Percentiles rank a stretch among this genome's conserved stretches.
Conservation (phyloP, 345 rosid species). For the Litchi chinensis region DNA sequence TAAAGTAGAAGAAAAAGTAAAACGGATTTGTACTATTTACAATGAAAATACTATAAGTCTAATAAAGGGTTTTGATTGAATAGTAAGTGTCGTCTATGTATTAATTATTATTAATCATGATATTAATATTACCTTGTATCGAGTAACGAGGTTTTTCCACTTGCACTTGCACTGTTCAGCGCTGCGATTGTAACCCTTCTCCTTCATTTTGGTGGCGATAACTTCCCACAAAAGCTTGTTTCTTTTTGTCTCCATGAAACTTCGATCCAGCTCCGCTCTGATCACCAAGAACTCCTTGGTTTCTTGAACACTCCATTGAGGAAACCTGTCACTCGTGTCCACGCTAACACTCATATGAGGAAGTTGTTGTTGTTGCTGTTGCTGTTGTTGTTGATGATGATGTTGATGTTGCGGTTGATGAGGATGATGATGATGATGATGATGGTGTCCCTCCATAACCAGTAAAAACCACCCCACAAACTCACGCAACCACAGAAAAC, state of each 20-base stretch:
- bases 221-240: slow-evolving; percentile 95
- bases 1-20: neutral
- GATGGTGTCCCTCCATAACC: slow-evolving; percentile 66
- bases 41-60: neutral
- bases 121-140: slow-evolving; percentile 69
- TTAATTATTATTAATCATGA: neutral
- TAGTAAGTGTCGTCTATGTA: neutral
- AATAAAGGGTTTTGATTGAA: slow-evolving; percentile 10
- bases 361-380: slow-evolving; percentile 40
- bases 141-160: slow-evolving; percentile 98
- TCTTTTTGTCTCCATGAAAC: slow-evolving; percentile 94
- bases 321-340: slow-evolving; percentile 74
- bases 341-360: slow-evolving; percentile 47
- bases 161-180: slow-evolving; percentile 99
- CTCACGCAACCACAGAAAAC: slow-evolving; percentile 20
- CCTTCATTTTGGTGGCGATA: slow-evolving; percentile 72
- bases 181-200: slow-evolving; percentile 80
- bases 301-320: slow-evolving; percentile 94
- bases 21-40: neutral
- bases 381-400: slow-evolving; percentile 46
- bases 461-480: slow-evolving; percentile 2
- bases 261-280: slow-evolving; percentile 81
- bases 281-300: slow-evolving; percentile 79
- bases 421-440: slow-evolving; percentile 23
- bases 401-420: slow-evolving; percentile 11